Percentiles rank a stretch among this genome's conserved stretches.
These are phyloP conservation scores for Gyromitra esculenta DNA, from an alignment of 2,329 filamentous ascomycete species.

Conservation along the genomic window DNA sequence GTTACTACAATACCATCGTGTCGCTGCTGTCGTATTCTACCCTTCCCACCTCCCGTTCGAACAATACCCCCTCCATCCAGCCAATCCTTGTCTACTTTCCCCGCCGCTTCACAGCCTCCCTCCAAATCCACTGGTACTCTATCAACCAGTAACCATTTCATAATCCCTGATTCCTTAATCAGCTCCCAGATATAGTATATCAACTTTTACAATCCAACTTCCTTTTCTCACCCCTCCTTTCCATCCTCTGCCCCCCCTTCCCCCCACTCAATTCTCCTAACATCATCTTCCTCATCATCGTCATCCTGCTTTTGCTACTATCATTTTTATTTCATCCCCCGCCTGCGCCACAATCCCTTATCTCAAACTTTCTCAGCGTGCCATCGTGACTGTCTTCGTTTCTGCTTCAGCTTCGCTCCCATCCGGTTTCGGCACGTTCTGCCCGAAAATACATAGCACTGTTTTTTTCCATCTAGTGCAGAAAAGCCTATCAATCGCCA, in stretches of 20 bases:
- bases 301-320: conserved; percentile 5
- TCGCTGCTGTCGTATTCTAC: not conserved
- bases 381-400: conserved; percentile 44
- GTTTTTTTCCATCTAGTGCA: conserved; percentile 41
- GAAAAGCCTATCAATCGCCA: conserved; percentile 53
- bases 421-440: conserved; percentile 31
- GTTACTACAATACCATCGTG: not conserved
- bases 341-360: not conserved
- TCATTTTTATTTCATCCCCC: not conserved
- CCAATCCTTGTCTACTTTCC: conserved; percentile 32
- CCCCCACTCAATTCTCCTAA: too few species aligned
- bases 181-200: not conserved
- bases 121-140: conserved; percentile 1
- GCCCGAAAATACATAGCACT: conserved; percentile 25
- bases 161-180: conserved; percentile 29
- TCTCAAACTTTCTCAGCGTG: not conserved
- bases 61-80: conserved; percentile 23
- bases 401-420: conserved; percentile 13
- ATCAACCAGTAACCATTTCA: not conserved
- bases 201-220: not conserved
- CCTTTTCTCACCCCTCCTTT: not conserved
- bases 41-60: conserved; percentile 4
- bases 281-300: conserved; percentile 11
- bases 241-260: not conserved
- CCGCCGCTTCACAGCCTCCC: conserved; percentile 22